Percentiles rank a stretch among this genome's conserved stretches.
phyloP scores from a whole-genome alignment of 768 basidiomycete species.

The Podaxis rugospora region DNA sequence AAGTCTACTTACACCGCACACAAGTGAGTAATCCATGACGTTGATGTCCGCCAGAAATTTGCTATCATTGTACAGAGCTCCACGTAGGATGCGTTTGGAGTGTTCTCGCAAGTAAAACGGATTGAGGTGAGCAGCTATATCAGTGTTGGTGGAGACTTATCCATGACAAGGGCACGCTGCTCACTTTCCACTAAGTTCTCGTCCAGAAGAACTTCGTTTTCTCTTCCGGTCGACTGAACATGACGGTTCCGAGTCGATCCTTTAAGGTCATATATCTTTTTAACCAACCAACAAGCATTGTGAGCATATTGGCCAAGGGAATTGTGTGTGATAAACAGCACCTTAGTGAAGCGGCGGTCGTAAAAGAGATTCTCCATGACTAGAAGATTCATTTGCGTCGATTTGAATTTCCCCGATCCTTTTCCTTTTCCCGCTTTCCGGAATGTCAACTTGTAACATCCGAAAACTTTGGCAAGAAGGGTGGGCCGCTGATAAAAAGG shows the following conservation, averaged over 20 bases:
- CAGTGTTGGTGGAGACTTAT: not conserved
- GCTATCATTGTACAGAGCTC: conserved; percentile 92
- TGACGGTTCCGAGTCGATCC: conserved; percentile 93
- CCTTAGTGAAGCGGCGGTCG: conserved; percentile 85
- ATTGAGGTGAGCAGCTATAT: conserved; percentile 70
- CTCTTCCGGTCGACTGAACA: conserved; percentile 83
- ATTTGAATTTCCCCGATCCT: conserved; percentile 61
- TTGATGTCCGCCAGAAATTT: conserved; percentile 92
- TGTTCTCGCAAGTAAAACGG: conserved; percentile 97
- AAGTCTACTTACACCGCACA: conserved; percentile 58
- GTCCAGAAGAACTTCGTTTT: conserved; percentile 92
- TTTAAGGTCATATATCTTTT: conserved; percentile 93
- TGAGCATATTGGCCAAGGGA: not conserved
- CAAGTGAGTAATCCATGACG: conserved; percentile 96
- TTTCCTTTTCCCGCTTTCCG: conserved; percentile 74
- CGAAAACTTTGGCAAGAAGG: conserved; percentile 92
- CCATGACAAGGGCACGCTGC: conserved; percentile 15
- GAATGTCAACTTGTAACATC: conserved; percentile 93
- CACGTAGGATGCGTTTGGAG: conserved; percentile 86
- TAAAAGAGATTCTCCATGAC: conserved; percentile 99
- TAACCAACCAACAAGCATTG: not conserved
- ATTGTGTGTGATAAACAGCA: conserved; percentile 19
- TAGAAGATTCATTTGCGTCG: conserved; percentile 89
- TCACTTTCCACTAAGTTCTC: conserved; percentile 92
- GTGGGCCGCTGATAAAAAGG: conserved; percentile 70